A percentile compares a stretch with the other conserved stretches of the same genome.
Evolutionary conservation across 495 filamentous ascomycete species (phyloP).

Genomic region (Podospora conica): DNA sequence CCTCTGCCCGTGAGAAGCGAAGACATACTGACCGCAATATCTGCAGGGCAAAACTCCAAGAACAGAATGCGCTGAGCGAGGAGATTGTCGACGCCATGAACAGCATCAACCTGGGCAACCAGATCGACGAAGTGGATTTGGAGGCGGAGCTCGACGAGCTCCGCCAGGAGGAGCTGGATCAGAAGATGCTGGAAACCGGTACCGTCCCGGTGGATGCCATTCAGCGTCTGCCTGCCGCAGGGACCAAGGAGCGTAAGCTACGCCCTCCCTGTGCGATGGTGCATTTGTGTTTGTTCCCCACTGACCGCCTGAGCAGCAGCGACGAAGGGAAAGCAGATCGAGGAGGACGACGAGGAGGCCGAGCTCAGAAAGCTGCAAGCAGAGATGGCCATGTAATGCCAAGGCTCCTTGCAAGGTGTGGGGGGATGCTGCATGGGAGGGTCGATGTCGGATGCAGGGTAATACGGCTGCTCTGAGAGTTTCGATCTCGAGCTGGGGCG

Average conservation of each 20-base stretch:
- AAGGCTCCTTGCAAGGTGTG: background rate
- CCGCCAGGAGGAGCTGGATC: constrained; percentile 82
- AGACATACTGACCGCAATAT: constrained; percentile 21
- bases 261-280: background rate
- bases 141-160: constrained; percentile 70
- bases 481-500: background rate
- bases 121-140: constrained; percentile 80
- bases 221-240: constrained; percentile 63
- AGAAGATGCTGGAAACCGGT: constrained; percentile 88
- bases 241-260: constrained; percentile 68
- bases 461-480: background rate
- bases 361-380: constrained; percentile 90
- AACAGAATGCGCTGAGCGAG: constrained; percentile 86
- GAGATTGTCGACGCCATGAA: constrained; percentile 86
- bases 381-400: constrained; percentile 87
- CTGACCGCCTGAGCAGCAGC: constrained; percentile 45
- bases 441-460: constrained; percentile 2
- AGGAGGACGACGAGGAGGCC: constrained; percentile 92
- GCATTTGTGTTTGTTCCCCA: background rate
- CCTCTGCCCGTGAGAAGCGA: background rate
- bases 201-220: constrained; percentile 63
- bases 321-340: constrained; percentile 50
- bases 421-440: background rate
- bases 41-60: constrained; percentile 80
- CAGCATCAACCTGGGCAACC: constrained; percentile 58